Conservation (phyloP, 257 asterid species). For the Penstemon davidsonii region DNA sequence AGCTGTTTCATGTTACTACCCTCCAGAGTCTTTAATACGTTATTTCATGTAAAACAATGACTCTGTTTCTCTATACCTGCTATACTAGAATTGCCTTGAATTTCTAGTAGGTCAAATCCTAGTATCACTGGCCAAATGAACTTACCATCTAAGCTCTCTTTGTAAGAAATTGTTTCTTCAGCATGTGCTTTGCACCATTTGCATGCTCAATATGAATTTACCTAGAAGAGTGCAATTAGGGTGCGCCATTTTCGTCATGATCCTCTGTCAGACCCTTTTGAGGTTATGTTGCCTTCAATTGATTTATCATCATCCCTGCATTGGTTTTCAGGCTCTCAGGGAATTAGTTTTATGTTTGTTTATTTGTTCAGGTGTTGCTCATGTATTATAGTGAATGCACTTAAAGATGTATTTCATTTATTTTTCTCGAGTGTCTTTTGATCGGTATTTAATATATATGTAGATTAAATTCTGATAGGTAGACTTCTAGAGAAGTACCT, state of each 20-base stretch:
- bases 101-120: slow-evolving; percentile 6
- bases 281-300: neutral
- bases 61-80: neutral
- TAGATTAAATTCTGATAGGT: neutral
- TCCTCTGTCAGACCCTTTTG: neutral
- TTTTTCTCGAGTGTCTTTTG: slow-evolving; percentile 2
- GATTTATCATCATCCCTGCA: neutral
- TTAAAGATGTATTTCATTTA: neutral
- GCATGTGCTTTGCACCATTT: slow-evolving; percentile 15
- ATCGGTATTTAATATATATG: neutral
- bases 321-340: neutral
- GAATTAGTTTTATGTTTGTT: slow-evolving; percentile 5
- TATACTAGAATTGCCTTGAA: neutral
- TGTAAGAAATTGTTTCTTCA: neutral
- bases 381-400: neutral
- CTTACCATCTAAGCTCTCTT: neutral
- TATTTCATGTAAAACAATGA: neutral
- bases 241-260: neutral
- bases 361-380: neutral
- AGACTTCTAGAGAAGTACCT: neutral
- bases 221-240: neutral
- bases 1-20: neutral
- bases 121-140: neutral
- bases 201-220: neutral
- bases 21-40: too few relatives aligned